These are phyloP conservation scores for Hippophae rhamnoides DNA, from an alignment of 306 rosid species.

Conservation along the genomic window DNA sequence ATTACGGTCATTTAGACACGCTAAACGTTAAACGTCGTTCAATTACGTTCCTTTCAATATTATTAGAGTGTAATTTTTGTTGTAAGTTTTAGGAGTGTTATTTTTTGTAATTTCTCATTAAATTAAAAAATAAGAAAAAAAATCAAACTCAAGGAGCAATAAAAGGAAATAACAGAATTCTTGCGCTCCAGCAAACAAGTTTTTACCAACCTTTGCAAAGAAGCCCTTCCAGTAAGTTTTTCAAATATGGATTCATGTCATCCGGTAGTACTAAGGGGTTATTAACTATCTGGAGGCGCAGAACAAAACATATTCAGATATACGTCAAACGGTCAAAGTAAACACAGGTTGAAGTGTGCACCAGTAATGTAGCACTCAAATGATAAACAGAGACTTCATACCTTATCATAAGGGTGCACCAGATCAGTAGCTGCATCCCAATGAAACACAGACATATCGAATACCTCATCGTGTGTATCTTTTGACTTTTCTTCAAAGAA, in stretches of 20 bases:
- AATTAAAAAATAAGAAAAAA: neutral
- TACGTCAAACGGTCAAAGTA: neutral
- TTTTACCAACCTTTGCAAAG: constrained; percentile 61
- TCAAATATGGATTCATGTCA: constrained; percentile 58
- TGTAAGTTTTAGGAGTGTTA: no score
- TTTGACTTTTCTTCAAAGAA: constrained; percentile 94
- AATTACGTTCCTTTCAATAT: no score
- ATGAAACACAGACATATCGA: neutral
- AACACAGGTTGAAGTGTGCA: no score
- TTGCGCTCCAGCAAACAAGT: neutral
- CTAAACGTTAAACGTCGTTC: no score
- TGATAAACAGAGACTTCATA: no score
- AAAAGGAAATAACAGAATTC: no score
- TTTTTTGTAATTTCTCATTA: no score
- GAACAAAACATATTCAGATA: constrained; percentile 4
- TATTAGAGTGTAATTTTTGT: no score
- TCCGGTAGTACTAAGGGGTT: constrained; percentile 62
- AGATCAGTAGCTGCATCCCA: neutral
- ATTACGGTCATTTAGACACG: no score
- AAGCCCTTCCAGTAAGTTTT: constrained; percentile 67
- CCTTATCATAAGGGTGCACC: neutral
- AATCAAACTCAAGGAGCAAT: no score
- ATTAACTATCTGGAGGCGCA: constrained; percentile 64
- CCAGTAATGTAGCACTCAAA: no score
- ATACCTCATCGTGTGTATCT: constrained; percentile 91